A percentile compares a stretch with the other conserved stretches of the same genome.
phyloP scores from a whole-genome alignment of 176 grass and related monocot genomes.

The Oryza coarctata region DNA sequence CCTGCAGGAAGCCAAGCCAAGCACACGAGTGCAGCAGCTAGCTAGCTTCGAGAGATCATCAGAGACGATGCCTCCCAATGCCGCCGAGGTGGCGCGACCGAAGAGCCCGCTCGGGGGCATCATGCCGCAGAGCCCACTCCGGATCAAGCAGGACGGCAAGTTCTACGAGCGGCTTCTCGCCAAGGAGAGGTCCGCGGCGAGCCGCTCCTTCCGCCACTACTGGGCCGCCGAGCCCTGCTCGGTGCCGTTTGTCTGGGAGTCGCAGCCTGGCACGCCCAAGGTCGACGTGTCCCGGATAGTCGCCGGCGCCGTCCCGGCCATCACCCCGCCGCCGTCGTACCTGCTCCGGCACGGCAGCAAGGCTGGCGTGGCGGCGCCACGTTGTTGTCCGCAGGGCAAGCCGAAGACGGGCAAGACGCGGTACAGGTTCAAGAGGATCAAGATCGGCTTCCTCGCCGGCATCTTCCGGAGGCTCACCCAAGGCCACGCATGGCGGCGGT shows the following conservation, averaged over 20 bases:
- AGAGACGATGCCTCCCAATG: slow-evolving; percentile 38
- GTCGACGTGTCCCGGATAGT: slow-evolving; percentile 24
- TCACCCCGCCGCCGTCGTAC: slow-evolving; percentile 72
- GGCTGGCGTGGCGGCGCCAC: background rate
- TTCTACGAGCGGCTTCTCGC: slow-evolving; percentile 83
- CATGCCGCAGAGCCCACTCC: slow-evolving; percentile 58
- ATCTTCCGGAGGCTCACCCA: slow-evolving; percentile 45
- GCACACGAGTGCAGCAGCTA: background rate
- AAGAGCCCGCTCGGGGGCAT: slow-evolving; percentile 29
- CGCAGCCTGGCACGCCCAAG: slow-evolving; percentile 79
- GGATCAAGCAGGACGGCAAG: slow-evolving; percentile 75
- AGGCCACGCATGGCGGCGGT: slow-evolving; percentile 25
- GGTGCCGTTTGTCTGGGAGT: slow-evolving; percentile 92
- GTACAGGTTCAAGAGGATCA: slow-evolving; percentile 38
- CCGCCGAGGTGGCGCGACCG: slow-evolving; percentile 15
- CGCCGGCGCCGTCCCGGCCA: slow-evolving; percentile 45
- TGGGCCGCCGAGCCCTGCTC: slow-evolving; percentile 58
- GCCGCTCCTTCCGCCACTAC: slow-evolving; percentile 73
- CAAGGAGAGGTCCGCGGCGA: slow-evolving; percentile 70
- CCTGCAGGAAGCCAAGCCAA: background rate
- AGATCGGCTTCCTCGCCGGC: slow-evolving; percentile 41
- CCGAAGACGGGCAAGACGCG: background rate
- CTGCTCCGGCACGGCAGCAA: slow-evolving; percentile 15
- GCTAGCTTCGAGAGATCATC: background rate
- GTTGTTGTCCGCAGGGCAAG: background rate